Percentiles rank a stretch among this genome's conserved stretches.
Conservation (phyloP, 106 monocot species). For the Apostasia shenzhenica region DNA sequence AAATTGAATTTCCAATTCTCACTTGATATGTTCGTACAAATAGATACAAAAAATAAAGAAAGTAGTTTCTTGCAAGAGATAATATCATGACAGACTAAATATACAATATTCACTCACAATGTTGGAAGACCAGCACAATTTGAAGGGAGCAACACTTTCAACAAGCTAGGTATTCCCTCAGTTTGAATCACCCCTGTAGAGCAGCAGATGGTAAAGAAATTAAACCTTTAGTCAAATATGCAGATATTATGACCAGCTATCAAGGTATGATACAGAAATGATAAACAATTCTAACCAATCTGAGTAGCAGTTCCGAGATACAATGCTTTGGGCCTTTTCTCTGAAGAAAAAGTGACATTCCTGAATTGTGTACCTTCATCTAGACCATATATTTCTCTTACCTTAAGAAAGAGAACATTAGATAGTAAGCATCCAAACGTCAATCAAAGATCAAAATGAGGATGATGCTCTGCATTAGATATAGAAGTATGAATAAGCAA, state of each 20-base stretch:
- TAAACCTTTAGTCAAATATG: background rate
- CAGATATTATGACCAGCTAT: background rate
- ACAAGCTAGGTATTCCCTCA: conserved; percentile 93
- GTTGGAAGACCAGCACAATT: conserved; percentile 77
- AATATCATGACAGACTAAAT: background rate
- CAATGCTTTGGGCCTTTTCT: conserved; percentile 64
- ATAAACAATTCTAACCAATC: conserved; percentile 42
- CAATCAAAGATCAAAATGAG: background rate
- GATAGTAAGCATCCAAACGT: background rate
- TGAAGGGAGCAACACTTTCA: conserved; percentile 85
- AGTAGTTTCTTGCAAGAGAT: too few species aligned
- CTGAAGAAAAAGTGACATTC: conserved; percentile 73
- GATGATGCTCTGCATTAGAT: too few species aligned
- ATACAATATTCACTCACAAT: conserved; percentile 45
- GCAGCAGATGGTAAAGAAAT: background rate
- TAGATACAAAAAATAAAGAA: background rate
- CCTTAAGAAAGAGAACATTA: conserved; percentile 29
- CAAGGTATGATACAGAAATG: background rate
- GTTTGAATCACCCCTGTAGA: conserved; percentile 73
- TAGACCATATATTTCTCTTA: conserved; percentile 85
- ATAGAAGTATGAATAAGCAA: too few species aligned
- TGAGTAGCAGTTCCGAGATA: conserved; percentile 95
- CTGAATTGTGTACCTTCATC: conserved; percentile 55
- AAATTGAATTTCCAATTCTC: too few species aligned
- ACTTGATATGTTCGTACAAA: background rate